Evolutionary conservation across 208 protist genomes (phyloP).

Genomic region (Acanthamoeba lenticulata): DNA sequence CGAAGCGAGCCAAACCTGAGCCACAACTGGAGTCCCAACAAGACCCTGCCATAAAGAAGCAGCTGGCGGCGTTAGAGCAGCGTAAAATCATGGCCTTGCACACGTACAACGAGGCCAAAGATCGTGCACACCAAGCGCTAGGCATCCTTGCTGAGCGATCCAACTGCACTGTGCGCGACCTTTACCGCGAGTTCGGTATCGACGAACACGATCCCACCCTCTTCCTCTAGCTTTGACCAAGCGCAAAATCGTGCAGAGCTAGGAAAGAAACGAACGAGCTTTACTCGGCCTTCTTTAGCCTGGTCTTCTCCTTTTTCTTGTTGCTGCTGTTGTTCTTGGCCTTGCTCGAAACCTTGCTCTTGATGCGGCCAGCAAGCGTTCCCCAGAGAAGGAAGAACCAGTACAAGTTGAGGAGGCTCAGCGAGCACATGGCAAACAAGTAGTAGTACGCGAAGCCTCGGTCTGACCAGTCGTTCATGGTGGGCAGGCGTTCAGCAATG

Average conservation of each 20-base stretch:
- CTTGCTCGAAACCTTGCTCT: too few relatives aligned
- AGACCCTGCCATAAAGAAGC: not conserved
- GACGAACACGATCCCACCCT: conserved; percentile 12
- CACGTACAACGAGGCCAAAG: conserved; percentile 31
- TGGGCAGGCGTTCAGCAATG: not conserved
- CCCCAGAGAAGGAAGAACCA: conserved; percentile 17
- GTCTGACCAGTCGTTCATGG: not conserved
- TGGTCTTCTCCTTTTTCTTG: not conserved
- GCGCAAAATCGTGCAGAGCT: too few relatives aligned
- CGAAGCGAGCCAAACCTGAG: not conserved
- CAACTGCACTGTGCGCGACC: conserved; percentile 2
- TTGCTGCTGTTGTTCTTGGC: not conserved
- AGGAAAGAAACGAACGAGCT: too few relatives aligned
- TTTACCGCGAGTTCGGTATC: not conserved
- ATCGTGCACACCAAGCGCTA: not conserved
- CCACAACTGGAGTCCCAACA: not conserved
- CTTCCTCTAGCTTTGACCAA: too few relatives aligned
- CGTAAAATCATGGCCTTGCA: not conserved
- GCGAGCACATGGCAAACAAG: not conserved
- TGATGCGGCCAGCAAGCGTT: too few relatives aligned
- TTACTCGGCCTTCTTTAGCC: too few relatives aligned
- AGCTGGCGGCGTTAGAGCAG: not conserved
- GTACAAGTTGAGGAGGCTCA: conserved; percentile 10
- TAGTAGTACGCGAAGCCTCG: not conserved
- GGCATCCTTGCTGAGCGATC: not conserved